Evolutionary conservation across 768 basidiomycete genomes (phyloP).

Genomic region (Terana coerulea): DNA sequence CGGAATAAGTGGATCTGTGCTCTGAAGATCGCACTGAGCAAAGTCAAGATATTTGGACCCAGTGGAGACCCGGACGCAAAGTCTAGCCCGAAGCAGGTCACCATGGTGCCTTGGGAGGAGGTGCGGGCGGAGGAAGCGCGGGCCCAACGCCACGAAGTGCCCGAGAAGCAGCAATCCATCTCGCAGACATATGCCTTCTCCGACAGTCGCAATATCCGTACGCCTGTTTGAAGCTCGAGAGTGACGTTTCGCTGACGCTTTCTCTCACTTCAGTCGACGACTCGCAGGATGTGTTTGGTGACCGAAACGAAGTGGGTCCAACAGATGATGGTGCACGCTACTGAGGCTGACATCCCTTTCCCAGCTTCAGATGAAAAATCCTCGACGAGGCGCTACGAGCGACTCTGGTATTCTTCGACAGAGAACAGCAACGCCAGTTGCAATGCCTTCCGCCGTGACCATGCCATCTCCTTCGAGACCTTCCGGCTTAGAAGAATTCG

Average conservation of each 20-base stretch:
- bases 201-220: conserved; percentile 22
- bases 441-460: conserved; percentile 2
- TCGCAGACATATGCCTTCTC: conserved; percentile 21
- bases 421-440: neutral
- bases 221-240: neutral
- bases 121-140: conserved; percentile 41
- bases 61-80: conserved; percentile 51
- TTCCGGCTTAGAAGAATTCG: conserved; percentile 24
- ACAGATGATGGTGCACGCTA: neutral
- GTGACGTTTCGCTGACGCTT: neutral
- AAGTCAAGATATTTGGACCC: conserved; percentile 69
- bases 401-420: conserved; percentile 4
- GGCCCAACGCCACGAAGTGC: neutral
- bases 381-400: conserved; percentile 5
- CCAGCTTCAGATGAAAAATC: conserved; percentile 18
- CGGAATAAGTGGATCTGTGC: conserved; percentile 93
- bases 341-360: neutral
- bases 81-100: conserved; percentile 57
- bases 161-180: conserved; percentile 9
- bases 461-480: conserved; percentile 11
- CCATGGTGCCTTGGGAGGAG: conserved; percentile 70
- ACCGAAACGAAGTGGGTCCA: conserved; percentile 11
- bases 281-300: conserved; percentile 19
- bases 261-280: conserved; percentile 17
- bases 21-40: conserved; percentile 66